Evolutionary conservation across 1,284 basidiomycete species (phyloP).

Genomic region (Stereum hirsutum): DNA sequence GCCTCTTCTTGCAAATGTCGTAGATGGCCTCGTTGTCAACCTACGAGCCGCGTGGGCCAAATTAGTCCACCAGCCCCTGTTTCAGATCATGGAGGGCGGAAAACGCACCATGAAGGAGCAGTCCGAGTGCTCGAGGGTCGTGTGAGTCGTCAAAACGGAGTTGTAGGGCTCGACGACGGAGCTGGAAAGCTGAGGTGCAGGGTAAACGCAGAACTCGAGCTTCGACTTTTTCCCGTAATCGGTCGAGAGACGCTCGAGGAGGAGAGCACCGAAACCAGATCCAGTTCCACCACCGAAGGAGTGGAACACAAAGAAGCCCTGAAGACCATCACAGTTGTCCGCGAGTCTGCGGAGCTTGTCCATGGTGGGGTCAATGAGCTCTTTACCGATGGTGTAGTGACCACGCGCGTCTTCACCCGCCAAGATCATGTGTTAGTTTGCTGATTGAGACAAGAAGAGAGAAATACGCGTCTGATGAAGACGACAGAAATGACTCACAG

Average conservation of each 20-base stretch:
- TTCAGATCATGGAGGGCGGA: neutral
- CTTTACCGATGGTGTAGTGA: conserved; percentile 97
- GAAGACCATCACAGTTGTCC: conserved; percentile 96
- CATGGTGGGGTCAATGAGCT: conserved; percentile 88
- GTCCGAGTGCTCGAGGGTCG: conserved; percentile 98
- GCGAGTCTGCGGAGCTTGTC: conserved; percentile 94
- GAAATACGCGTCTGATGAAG: too few species aligned
- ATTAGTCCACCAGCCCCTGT: neutral
- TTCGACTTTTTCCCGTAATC: conserved; percentile 99
- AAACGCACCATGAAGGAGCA: conserved; percentile 88
- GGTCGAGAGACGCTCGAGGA: conserved; percentile 91
- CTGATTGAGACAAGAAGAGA: conserved; percentile 6
- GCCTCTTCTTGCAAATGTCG: conserved; percentile 97
- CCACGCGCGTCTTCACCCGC: conserved; percentile 96
- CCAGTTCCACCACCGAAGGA: conserved; percentile 99
- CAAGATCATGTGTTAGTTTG: too few species aligned
- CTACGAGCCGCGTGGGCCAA: conserved; percentile 23
- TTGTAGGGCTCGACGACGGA: conserved; percentile 99
- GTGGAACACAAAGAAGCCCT: conserved; percentile 99
- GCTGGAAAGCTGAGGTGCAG: conserved; percentile 88
- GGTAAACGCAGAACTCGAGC: conserved; percentile 98
- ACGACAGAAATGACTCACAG: conserved; percentile 46
- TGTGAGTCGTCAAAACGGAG: conserved; percentile 97
- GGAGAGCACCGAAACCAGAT: conserved; percentile 96
- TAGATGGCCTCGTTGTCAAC: conserved; percentile 98